Percentiles rank a stretch among this genome's conserved stretches.
phyloP scores from a whole-genome alignment of 2,329 filamentous ascomycete species.

The Pestalotiopsis sp. region DNA sequence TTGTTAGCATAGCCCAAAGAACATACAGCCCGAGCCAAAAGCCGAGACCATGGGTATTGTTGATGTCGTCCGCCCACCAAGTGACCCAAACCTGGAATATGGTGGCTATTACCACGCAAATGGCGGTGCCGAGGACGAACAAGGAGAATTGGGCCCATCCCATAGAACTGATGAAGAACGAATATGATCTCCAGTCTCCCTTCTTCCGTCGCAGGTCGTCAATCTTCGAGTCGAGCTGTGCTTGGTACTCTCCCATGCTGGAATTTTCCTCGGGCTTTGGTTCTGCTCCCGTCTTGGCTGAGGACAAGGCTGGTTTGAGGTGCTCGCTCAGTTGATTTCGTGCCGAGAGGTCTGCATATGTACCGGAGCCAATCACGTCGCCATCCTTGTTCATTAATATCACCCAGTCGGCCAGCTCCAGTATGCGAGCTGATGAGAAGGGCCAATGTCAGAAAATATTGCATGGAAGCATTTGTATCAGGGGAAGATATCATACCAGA shows the following conservation, averaged over 20 bases:
- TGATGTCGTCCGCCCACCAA: conserved; percentile 1
- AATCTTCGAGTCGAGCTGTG: not conserved
- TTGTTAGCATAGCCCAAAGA: not conserved
- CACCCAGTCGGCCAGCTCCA: conserved; percentile 3
- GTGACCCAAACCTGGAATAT: conserved; percentile 1
- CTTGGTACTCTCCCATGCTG: not conserved
- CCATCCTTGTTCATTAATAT: conserved; percentile 4
- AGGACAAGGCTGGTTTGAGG: not conserved
- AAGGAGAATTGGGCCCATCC: not conserved
- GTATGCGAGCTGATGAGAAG: not conserved
- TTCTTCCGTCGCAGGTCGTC: conserved; percentile 11
- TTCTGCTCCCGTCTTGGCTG: not conserved
- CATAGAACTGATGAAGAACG: conserved; percentile 10
- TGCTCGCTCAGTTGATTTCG: not conserved
- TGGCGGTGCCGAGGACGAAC: not conserved
- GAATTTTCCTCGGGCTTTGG: not conserved
- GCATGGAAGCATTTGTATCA: not conserved
- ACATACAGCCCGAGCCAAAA: not conserved
- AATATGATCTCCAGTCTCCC: conserved; percentile 13
- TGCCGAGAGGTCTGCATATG: not conserved
- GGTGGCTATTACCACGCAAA: not conserved
- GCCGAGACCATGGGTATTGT: not conserved
- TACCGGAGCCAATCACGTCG: conserved; percentile 1
- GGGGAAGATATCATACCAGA: conserved; percentile 17
- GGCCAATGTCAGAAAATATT: not conserved